Conservation (phyloP, 2,329 filamentous ascomycete genomes). For the Coniochaeta pulveracea region DNA sequence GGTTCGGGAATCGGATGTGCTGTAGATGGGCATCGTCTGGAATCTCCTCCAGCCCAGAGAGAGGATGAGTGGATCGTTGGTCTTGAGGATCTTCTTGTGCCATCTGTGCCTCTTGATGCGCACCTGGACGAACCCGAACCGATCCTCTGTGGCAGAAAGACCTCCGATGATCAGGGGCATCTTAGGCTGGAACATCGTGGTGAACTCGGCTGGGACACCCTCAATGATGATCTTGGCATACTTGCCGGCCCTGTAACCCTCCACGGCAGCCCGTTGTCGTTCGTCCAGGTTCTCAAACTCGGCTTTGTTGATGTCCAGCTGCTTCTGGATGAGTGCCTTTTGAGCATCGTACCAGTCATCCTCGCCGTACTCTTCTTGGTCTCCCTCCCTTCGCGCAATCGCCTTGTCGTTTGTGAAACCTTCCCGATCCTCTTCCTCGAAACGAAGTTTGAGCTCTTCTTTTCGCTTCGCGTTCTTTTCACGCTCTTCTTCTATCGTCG, state of each 20-base stretch:
- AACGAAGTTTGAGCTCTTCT: constrained; percentile 86
- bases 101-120: constrained; percentile 95
- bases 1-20: constrained; percentile 84
- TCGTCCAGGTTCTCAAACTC: constrained; percentile 87
- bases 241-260: constrained; percentile 84
- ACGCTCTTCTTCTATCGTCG: constrained; percentile 69
- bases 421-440: constrained; percentile 97
- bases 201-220: constrained; percentile 83
- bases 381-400: constrained; percentile 57
- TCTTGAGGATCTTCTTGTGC: constrained; percentile 99
- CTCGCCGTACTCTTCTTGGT: constrained; percentile 77
- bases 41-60: constrained; percentile 94
- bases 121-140: constrained; percentile 90
- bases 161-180: constrained; percentile 84
- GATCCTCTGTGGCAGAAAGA: constrained; percentile 85
- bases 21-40: constrained; percentile 86
- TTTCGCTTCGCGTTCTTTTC: constrained; percentile 85
- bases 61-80: constrained; percentile 93
- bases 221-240: constrained; percentile 89
- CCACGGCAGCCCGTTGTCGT: constrained; percentile 67
- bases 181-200: constrained; percentile 66
- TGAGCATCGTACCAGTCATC: constrained; percentile 98
- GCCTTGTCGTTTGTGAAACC: constrained; percentile 88
- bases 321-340: constrained; percentile 89
- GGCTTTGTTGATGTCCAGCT: constrained; percentile 90